Evolutionary conservation across 257 asterid genomes (phyloP), one percentile per base, ranked within the genome.

Genomic region (Penstemon barbatus): DNA sequence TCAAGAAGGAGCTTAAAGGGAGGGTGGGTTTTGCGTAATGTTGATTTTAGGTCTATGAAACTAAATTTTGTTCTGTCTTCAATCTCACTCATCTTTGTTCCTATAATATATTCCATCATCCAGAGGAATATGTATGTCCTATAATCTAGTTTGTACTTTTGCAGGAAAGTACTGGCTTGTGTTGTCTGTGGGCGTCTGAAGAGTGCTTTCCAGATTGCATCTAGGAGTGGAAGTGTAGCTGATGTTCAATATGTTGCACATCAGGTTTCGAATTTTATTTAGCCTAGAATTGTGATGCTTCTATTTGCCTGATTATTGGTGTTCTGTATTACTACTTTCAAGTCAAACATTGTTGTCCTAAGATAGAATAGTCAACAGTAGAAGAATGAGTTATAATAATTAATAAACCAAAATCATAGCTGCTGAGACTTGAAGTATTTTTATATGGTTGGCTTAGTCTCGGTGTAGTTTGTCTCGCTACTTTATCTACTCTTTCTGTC

Each of bases 211-310:
- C 99, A 93, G 66, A 88, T 93, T 73, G 99, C 99, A 58, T 93
- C 99, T 48, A 83, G 90, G 74, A 93, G 99, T 49, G 99, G 99
- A 66, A 93, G 99, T 75, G 97, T 93, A 48, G 97, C 99, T 56
- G 99, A 93, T 77, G 99, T 93, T 81, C 96, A 93, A 73, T 93
- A 93, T 40, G 97, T 93, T 45, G 99, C 99, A 13, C 99, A 93
- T 78, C 99, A 93, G 96, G 96, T 89, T 48, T 56, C 65, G 33
- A 12, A 36, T 70, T 74, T 19, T 44, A 63, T 50, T 37, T 15
- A 7, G 11, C 8, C 19, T 33, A 42, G 18, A 44, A 54, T 48
- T 8, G 9, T 54, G 33, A 37, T 57, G 40, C 56, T 39, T 39
- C 44, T 59, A 7, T 57, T 46, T 6, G 41, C 68, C 13, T 45